A percentile compares a stretch with the other conserved stretches of the same genome.
phyloP scores from a whole-genome alignment of 2,329 filamentous ascomycete genomes.

The Ambrosiella xylebori region DNA sequence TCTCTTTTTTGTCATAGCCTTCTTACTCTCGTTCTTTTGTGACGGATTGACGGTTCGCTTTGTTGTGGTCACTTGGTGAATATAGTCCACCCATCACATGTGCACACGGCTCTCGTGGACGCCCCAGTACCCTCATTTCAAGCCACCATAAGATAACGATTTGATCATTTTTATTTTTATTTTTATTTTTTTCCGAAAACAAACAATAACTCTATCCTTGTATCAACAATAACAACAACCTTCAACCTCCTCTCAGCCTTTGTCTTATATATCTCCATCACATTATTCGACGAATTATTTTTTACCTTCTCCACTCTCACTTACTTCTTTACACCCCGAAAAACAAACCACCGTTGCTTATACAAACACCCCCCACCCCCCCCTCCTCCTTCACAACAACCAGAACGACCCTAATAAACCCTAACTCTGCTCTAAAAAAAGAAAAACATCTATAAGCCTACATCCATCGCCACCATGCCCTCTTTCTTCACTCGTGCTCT shows the following conservation, averaged over 20 bases:
- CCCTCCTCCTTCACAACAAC: too few species aligned
- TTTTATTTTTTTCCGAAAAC: not conserved
- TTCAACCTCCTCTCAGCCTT: not conserved
- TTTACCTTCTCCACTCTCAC: not conserved
- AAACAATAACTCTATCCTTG: not conserved
- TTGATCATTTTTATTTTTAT: not conserved
- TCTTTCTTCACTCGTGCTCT: constrained; percentile 5
- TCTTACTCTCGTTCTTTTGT: not conserved
- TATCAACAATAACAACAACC: not conserved
- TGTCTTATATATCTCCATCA: not conserved
- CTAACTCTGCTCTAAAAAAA: not conserved
- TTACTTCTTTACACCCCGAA: not conserved
- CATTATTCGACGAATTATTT: not conserved
- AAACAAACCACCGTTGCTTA: not conserved
- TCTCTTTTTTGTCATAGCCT: not conserved
- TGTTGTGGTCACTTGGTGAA: too few species aligned
- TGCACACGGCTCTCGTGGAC: not conserved
- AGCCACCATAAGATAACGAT: not conserved
- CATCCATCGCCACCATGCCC: not conserved
- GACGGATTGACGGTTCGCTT: too few species aligned
- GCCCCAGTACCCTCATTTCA: constrained; percentile 3
- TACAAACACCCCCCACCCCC: not conserved
- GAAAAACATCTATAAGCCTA: not conserved
- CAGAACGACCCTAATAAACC: not conserved
- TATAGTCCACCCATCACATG: not conserved